Conservation (phyloP, 352 stramenopile species). For the Phytophthora tentaculata region DNA sequence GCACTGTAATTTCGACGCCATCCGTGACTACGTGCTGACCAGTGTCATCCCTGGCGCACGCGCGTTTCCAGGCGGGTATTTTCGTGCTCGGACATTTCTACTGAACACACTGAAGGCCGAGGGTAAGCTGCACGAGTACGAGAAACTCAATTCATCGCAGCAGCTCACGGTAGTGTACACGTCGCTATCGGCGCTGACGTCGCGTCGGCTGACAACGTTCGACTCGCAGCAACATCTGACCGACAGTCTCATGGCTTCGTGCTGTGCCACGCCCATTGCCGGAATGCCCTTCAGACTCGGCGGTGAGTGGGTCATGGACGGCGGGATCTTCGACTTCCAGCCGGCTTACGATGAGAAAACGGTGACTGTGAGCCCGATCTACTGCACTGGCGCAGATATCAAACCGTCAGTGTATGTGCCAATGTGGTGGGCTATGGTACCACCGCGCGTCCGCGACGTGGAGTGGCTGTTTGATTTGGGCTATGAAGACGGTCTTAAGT, state of each 20-base stretch:
- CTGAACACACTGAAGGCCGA: constrained; percentile 46
- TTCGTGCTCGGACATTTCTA: constrained; percentile 72
- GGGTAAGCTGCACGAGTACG: constrained; percentile 53
- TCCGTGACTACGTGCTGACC: constrained; percentile 63
- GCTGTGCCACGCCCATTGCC: constrained; percentile 76
- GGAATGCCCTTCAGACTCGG: constrained; percentile 79
- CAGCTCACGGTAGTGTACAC: constrained; percentile 75
- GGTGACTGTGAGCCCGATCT: constrained; percentile 86
- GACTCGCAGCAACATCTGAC: constrained; percentile 63
- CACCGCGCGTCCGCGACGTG: constrained; percentile 67
- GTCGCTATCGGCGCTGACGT: constrained; percentile 67
- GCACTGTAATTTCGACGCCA: constrained; percentile 75
- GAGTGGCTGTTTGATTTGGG: constrained; percentile 88
- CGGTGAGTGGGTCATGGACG: constrained; percentile 79
- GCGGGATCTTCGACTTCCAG: constrained; percentile 16
- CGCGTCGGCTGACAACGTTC: constrained; percentile 69
- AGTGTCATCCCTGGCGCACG: constrained; percentile 64
- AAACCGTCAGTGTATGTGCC: constrained; percentile 91
- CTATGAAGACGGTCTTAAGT: constrained; percentile 81
- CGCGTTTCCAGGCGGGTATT: constrained; percentile 51
- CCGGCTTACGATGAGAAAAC: constrained; percentile 75
- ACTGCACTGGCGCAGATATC: constrained; percentile 88
- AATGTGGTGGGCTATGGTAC: constrained; percentile 87
- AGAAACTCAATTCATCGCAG: constrained; percentile 54
- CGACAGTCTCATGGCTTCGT: constrained; percentile 69